Conservation (phyloP, 257 asterid genomes). For the Euphrasia confusa region DNA sequence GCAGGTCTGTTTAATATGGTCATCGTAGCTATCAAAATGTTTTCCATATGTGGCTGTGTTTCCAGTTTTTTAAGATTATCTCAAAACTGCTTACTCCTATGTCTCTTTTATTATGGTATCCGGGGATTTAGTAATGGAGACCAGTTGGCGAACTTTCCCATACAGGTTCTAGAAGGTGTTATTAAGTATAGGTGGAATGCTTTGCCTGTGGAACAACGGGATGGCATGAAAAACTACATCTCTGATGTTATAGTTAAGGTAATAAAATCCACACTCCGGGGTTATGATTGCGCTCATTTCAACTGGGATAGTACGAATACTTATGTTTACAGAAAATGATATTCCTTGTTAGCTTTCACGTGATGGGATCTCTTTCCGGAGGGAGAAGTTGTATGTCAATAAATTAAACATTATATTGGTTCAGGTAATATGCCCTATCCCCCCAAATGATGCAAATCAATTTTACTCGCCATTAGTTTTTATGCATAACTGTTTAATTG, state of each 20-base stretch:
- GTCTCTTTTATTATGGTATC: constrained; percentile 3
- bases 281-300: constrained; percentile 15
- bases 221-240: constrained; percentile 98
- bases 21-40: constrained; percentile 8
- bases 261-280: constrained; percentile 6
- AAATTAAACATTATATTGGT: constrained; percentile 84
- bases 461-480: constrained; percentile 7
- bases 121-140: constrained; percentile 18
- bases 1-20: constrained; percentile 53
- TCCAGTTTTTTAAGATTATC: constrained; percentile 3
- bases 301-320: not conserved
- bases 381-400: constrained; percentile 82
- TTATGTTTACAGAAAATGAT: constrained; percentile 22
- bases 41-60: constrained; percentile 4
- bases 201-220: constrained; percentile 89
- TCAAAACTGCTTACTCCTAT: not conserved
- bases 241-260: constrained; percentile 98
- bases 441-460: constrained; percentile 11
- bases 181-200: constrained; percentile 99
- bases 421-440: constrained; percentile 54
- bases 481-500: constrained; percentile 7
- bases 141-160: constrained; percentile 21
- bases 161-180: constrained; percentile 97
- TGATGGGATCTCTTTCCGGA: constrained; percentile 80
- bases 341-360: constrained; percentile 67